Evolutionary conservation across 257 asterid species (phyloP).

Genomic region (Marsdenia floribunda): DNA sequence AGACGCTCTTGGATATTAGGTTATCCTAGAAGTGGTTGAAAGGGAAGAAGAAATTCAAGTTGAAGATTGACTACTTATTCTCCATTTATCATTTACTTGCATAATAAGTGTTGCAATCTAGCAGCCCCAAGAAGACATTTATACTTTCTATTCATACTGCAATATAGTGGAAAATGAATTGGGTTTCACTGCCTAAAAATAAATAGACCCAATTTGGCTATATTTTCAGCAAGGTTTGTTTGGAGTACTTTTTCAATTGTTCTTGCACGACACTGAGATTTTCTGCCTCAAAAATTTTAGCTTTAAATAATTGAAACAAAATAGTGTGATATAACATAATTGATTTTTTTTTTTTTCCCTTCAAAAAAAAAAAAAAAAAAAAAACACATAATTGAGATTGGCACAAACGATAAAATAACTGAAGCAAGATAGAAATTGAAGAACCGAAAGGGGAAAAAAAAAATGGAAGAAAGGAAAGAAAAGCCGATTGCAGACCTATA

Average conservation of each 20-base stretch:
- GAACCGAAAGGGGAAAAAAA: neutral
- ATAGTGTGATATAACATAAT: neutral
- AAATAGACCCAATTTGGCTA: neutral
- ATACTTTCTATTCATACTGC: neutral
- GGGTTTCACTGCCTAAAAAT: neutral
- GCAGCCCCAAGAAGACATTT: neutral
- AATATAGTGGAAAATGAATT: neutral
- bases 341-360: no score
- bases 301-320: neutral
- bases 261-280: neutral
- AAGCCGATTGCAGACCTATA: slow-evolving; percentile 26
- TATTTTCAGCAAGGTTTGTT: neutral
- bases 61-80: neutral
- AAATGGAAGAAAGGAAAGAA: neutral
- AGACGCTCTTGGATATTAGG: neutral
- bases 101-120: neutral
- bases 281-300: neutral
- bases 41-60: neutral
- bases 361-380: no score
- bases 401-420: neutral
- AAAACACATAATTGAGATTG: neutral
- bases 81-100: neutral
- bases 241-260: neutral
- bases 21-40: slow-evolving; percentile 1
- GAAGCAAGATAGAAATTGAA: neutral